Evolutionary conservation across 129 eudicot species (phyloP), one percentile per base, ranked within the genome.

Genomic region (Arctium minus): DNA sequence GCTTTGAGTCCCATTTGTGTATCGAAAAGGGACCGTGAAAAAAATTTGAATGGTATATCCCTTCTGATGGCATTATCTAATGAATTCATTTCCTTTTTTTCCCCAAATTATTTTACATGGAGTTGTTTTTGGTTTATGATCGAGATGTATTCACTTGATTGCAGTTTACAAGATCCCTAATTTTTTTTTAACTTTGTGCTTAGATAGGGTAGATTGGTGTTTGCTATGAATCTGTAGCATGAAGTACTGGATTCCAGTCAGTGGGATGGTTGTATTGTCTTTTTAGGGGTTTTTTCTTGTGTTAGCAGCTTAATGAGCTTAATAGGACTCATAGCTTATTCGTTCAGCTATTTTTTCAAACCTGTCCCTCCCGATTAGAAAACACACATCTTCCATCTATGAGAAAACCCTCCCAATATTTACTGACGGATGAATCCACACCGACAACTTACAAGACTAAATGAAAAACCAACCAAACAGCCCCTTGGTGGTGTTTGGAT

Each of bases 1-100:
- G 97, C 94, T 92, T 86, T 92, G 94, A 92, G 90, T 86, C 86
- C 87, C 87, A 53, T 82, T 88, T 85, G 73, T 74, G 70, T 77
- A 50, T 78, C 85, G 48, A 81, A 81, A 83, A 79, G 86, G 92
- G 91, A 85, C 88, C n/a, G 12, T 78, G 87, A 75, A 80, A 82
- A 86, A 64, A 84, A 18, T 1, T 62, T 22, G n/a, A 78, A 32
- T 80, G 70, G 36, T 77, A 73, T 73, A 82, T 86, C 94, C 92
- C 97, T 10, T 88, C 97, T 90, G 97, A 92, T 92, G 97, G 87
- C 91, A 70, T 68, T 72, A 8, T 31, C 22, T 2, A 32, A 31
- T 73, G n/a, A 35, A 48, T 77, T 4, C 3, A 8, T 27, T 37
- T 32, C 44, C 80, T 1, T 35, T 44, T 1, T 35, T 50, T 9